phyloP scores from a whole-genome alignment of 208 protist species.

The Acanthamoeba lenticulata region DNA sequence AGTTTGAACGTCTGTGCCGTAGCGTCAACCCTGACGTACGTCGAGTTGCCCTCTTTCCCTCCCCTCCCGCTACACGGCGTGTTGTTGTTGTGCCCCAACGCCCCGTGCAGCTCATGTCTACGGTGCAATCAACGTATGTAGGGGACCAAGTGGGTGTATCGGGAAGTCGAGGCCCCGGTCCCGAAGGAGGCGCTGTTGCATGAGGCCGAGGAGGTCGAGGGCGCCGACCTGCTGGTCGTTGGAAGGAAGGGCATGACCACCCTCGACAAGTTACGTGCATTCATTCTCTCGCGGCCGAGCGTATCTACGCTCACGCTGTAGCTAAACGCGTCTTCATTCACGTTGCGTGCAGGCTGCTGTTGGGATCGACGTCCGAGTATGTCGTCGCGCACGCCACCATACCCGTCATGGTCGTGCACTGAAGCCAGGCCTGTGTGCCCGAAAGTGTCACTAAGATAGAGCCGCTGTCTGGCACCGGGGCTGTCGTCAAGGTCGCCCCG shows the following conservation, averaged over 20 bases:
- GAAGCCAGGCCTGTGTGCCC: too few relatives aligned
- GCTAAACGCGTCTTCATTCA: background rate
- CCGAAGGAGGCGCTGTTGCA: background rate
- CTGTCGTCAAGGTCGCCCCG: too few relatives aligned
- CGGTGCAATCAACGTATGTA: background rate
- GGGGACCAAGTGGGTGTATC: background rate
- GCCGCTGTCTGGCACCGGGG: too few relatives aligned
- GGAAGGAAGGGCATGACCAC: conserved; percentile 1
- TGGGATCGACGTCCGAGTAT: conserved; percentile 42
- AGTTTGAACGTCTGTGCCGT: background rate
- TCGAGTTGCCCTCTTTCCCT: background rate
- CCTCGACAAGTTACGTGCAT: background rate
- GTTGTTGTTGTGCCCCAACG: too few relatives aligned
- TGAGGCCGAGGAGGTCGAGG: background rate
- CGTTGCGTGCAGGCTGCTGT: background rate
- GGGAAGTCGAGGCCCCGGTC: background rate
- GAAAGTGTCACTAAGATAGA: too few relatives aligned
- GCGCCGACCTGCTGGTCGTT: background rate
- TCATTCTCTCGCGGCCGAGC: background rate
- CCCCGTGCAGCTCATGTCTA: too few relatives aligned
- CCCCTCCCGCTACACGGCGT: too few relatives aligned
- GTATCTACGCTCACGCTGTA: background rate
- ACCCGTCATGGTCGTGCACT: conserved; percentile 64
- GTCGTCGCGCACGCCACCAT: background rate
- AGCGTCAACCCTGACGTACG: background rate